Percentiles rank a stretch among this genome's conserved stretches.
Evolutionary conservation across 2,329 filamentous ascomycete species (phyloP).

Genomic region (Clonostachys rosea): DNA sequence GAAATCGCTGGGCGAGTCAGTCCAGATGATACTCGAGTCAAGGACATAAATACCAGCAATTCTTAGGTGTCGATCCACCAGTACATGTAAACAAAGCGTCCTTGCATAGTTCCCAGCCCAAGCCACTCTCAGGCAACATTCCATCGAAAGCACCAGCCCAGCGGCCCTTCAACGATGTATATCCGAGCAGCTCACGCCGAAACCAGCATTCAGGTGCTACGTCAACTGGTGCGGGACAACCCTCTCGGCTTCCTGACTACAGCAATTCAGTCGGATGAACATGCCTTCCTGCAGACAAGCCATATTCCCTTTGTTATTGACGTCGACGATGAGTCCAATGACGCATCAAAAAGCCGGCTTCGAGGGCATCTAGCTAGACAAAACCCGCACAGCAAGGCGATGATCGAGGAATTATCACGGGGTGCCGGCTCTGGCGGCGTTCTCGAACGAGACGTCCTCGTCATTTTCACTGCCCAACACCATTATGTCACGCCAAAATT

Average conservation of each 20-base stretch:
- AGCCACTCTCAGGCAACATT: too few species aligned
- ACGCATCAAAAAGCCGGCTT: slow-evolving; percentile 35
- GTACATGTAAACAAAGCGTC: too few species aligned
- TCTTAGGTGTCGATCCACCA: too few species aligned
- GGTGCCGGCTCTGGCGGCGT: slow-evolving; percentile 11
- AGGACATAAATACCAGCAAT: too few species aligned
- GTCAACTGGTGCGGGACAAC: slow-evolving; percentile 52
- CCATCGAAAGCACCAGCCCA: too few species aligned
- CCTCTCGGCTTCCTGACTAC: slow-evolving; percentile 61
- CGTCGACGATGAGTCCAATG: slow-evolving; percentile 29
- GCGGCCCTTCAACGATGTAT: slow-evolving; percentile 40
- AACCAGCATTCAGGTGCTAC: slow-evolving; percentile 38
- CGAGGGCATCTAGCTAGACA: slow-evolving; percentile 57
- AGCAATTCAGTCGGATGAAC: slow-evolving; percentile 42
- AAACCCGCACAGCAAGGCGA: slow-evolving; percentile 60
- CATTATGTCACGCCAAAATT: slow-evolving; percentile 68
- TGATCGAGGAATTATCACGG: slow-evolving; percentile 40
- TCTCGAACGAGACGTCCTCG: slow-evolving; percentile 49
- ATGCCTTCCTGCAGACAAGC: slow-evolving; percentile 49
- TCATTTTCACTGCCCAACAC: slow-evolving; percentile 54
- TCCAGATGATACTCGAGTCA: too few species aligned
- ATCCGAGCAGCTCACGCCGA: slow-evolving; percentile 51
- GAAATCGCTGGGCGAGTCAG: too few species aligned
- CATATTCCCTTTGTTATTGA: slow-evolving; percentile 60
- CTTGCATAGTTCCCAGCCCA: too few species aligned